Conservation (phyloP, 2,329 filamentous ascomycete genomes). For the Fusarium nygamai region DNA sequence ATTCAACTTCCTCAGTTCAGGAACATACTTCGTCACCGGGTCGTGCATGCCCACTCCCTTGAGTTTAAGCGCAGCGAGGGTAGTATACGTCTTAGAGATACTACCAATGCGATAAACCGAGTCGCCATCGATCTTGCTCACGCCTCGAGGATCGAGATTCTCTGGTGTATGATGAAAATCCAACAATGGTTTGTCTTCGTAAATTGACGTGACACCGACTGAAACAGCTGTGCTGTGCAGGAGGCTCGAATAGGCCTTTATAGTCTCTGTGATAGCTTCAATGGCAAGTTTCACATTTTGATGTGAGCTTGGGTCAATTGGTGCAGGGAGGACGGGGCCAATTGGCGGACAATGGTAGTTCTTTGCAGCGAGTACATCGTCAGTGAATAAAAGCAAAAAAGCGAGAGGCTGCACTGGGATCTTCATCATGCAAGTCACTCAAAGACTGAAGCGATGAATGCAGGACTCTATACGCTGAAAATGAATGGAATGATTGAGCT, state of each 20-base stretch:
- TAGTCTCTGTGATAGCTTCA: not conserved
- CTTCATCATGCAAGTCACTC: not conserved
- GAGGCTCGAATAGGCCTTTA: not conserved
- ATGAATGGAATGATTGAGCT: not conserved
- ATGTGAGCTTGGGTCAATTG: not conserved
- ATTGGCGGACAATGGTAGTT: slow-evolving; percentile 15
- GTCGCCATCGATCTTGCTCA: not conserved
- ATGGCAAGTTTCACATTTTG: not conserved
- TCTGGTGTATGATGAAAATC: slow-evolving; percentile 4
- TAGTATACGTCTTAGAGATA: slow-evolving; percentile 5
- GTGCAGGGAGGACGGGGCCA: slow-evolving; percentile 6
- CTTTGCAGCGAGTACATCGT: slow-evolving; percentile 11
- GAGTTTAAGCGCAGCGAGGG: not conserved
- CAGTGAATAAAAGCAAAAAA: not conserved
- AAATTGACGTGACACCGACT: not conserved
- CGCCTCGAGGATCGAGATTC: slow-evolving; percentile 1
- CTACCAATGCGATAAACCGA: slow-evolving; percentile 13
- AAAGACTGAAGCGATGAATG: not conserved
- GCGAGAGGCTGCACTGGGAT: not conserved
- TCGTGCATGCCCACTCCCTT: slow-evolving; percentile 1
- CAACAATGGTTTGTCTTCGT: not conserved
- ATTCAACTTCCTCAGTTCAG: not conserved
- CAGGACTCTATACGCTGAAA: too few species aligned
- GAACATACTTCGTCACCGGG: slow-evolving; percentile 16
- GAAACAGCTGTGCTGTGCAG: slow-evolving; percentile 8